A percentile compares a stretch with the other conserved stretches of the same genome.
Evolutionary conservation across 768 basidiomycete genomes (phyloP).

Genomic region (Strobilomyces dryophilus): DNA sequence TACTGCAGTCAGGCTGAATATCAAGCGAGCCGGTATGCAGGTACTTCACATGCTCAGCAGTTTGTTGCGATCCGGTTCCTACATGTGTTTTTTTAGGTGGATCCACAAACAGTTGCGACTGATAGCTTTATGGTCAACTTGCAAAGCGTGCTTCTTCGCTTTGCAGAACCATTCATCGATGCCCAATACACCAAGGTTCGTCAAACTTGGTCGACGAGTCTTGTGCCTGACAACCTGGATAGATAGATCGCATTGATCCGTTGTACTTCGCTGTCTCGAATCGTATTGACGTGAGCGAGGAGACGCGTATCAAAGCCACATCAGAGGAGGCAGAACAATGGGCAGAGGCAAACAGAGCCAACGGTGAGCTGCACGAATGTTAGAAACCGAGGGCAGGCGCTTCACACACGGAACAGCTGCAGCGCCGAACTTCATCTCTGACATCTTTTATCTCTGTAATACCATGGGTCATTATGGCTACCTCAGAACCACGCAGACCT

Average conservation of each 20-base stretch:
- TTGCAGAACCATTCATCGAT: slow-evolving; percentile 96
- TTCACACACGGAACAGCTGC: slow-evolving; percentile 38
- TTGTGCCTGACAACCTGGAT: slow-evolving; percentile 3
- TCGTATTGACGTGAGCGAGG: slow-evolving; percentile 76
- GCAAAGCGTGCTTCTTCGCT: slow-evolving; percentile 73
- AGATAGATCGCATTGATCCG: slow-evolving; percentile 92
- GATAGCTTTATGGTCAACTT: slow-evolving; percentile 94
- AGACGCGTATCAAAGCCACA: slow-evolving; percentile 92
- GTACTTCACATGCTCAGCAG: slow-evolving; percentile 31
- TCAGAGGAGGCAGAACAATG: slow-evolving; percentile 81
- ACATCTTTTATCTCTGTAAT: slow-evolving; percentile 86
- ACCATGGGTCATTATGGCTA: slow-evolving; percentile 90
- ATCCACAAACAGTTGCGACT: slow-evolving; percentile 77
- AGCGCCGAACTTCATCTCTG: slow-evolving; percentile 88
- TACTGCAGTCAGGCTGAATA: slow-evolving; percentile 67
- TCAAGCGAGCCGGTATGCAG: slow-evolving; percentile 88
- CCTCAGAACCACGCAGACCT: slow-evolving; percentile 73
- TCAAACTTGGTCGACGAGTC: background rate
- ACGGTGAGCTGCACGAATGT: slow-evolving; percentile 34
- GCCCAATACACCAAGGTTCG: slow-evolving; percentile 79
- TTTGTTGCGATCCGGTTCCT: background rate
- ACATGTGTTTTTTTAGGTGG: slow-evolving; percentile 50
- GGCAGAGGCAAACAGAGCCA: slow-evolving; percentile 49
- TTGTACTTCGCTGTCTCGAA: slow-evolving; percentile 70
- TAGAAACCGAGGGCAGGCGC: background rate